A percentile compares a stretch with the other conserved stretches of the same genome.
These are phyloP conservation scores for Pelargonium myrrhifolium DNA, from an alignment of 441 rosid genomes.

Conservation along the genomic window DNA sequence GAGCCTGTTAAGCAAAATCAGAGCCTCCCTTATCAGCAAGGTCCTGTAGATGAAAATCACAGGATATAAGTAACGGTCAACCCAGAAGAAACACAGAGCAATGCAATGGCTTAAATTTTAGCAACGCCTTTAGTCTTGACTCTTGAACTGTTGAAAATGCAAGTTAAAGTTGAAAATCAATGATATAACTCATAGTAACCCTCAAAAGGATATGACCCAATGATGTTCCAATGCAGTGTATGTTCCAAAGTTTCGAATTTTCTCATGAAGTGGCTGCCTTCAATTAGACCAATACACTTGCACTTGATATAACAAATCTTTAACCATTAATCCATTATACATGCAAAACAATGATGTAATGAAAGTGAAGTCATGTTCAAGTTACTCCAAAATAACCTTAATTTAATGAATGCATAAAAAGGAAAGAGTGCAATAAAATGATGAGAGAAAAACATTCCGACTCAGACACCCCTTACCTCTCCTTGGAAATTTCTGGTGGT, in stretches of 20 bases:
- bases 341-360: neutral
- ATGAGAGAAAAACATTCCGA: neutral
- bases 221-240: too few species aligned
- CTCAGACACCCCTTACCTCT: constrained; percentile 42
- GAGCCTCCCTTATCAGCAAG: constrained; percentile 58
- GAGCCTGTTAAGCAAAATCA: constrained; percentile 74
- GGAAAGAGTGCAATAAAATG: neutral
- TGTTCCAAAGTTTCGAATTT: too few species aligned
- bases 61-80: too few species aligned
- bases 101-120: too few species aligned
- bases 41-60: constrained; percentile 37
- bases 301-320: neutral
- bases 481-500: constrained; percentile 43
- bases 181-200: too few species aligned
- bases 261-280: neutral
- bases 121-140: too few species aligned
- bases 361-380: neutral
- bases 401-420: neutral
- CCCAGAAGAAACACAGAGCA: too few species aligned
- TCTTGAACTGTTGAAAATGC: too few species aligned
- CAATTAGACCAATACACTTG: neutral
- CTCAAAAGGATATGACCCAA: too few species aligned
- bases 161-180: too few species aligned
- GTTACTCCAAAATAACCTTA: neutral
- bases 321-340: too few species aligned